phyloP scores from a whole-genome alignment of 2,329 filamentous ascomycete genomes.

The Hymenoscyphus albidus region DNA sequence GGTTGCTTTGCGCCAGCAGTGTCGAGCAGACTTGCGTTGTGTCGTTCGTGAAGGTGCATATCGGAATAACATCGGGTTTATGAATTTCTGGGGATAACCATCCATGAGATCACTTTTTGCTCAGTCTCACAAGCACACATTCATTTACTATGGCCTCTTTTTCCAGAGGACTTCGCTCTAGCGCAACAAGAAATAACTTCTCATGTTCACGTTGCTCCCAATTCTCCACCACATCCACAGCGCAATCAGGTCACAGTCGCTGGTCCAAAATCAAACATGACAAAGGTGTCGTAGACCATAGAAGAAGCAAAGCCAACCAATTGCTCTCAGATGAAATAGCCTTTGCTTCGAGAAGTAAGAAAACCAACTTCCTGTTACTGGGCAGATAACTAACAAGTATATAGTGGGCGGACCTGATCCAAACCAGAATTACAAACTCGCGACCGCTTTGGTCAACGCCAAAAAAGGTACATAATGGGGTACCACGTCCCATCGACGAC shows the following conservation, averaged over 20 bases:
- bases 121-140: background rate
- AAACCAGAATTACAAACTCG: constrained; percentile 71
- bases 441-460: constrained; percentile 66
- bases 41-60: background rate
- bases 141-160: constrained; percentile 27
- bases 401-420: constrained; percentile 72
- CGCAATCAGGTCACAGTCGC: constrained; percentile 73
- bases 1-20: background rate
- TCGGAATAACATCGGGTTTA: constrained; percentile 9
- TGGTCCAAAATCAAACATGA: constrained; percentile 97
- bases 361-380: constrained; percentile 14
- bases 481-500: constrained; percentile 11
- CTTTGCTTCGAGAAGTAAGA: constrained; percentile 68
- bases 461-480: constrained; percentile 61
- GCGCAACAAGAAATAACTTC: constrained; percentile 16
- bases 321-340: constrained; percentile 69
- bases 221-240: constrained; percentile 43
- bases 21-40: background rate
- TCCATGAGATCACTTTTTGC: background rate
- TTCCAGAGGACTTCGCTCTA: constrained; percentile 28
- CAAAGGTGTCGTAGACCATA: constrained; percentile 80
- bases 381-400: constrained; percentile 17
- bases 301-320: constrained; percentile 69
- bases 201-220: constrained; percentile 29
- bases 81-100: background rate